Conservation (phyloP, 371 early-diverging fungal species). For the Thermomucor indicae-seudaticae region DNA sequence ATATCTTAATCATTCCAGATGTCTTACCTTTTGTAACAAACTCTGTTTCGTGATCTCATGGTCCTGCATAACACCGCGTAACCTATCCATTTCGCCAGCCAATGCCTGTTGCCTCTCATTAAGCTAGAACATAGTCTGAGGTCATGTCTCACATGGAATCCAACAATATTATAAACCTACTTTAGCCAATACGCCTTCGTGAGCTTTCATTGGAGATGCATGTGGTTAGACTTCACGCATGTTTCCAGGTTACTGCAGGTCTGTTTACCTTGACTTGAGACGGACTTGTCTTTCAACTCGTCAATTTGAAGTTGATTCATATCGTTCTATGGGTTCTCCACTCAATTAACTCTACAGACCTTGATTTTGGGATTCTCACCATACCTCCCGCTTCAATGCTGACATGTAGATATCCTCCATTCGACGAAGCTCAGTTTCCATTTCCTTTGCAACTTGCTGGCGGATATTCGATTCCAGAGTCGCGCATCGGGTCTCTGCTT, state of each 20-base stretch:
- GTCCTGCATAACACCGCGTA: constrained; percentile 17
- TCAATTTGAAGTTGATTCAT: too few species aligned
- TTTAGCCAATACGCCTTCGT: too few species aligned
- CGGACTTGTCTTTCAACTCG: too few species aligned
- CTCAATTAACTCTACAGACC: too few species aligned
- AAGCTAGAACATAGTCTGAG: constrained; percentile 4
- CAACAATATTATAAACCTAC: too few species aligned
- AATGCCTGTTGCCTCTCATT: constrained; percentile 16
- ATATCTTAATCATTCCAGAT: background rate
- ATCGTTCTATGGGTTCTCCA: constrained; percentile 18
- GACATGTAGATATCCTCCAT: constrained; percentile 41
- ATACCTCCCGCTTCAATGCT: constrained; percentile 30
- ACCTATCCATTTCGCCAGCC: constrained; percentile 18
- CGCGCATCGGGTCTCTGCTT: constrained; percentile 52
- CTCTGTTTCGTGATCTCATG: constrained; percentile 17
- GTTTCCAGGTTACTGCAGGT: too few species aligned
- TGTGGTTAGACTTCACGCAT: too few species aligned
- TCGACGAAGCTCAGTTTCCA: constrained; percentile 34
- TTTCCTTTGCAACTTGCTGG: constrained; percentile 43
- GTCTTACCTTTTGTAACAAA: constrained; percentile 19
- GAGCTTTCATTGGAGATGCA: too few species aligned
- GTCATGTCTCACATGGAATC: too few species aligned
- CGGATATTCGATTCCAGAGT: constrained; percentile 54
- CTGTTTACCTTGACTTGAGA: too few species aligned
- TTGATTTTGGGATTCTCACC: too few species aligned